Conservation (phyloP, 257 asterid genomes). For the Nemophila menziesii region DNA sequence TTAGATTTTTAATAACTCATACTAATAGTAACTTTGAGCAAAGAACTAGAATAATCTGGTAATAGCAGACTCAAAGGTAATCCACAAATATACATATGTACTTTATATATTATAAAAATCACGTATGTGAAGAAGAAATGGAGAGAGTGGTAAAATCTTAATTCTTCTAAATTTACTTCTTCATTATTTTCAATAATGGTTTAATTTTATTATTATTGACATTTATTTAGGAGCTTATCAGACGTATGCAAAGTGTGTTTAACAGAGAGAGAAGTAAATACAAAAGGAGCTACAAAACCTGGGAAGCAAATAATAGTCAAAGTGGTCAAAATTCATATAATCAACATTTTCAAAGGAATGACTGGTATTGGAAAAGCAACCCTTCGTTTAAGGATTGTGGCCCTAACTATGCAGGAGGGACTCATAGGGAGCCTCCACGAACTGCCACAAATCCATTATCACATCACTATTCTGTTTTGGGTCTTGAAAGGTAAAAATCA, state of each 20-base stretch:
- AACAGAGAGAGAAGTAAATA: conserved; percentile 73
- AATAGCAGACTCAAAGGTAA: no score
- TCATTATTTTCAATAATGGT: no score
- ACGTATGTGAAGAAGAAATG: conserved; percentile 97
- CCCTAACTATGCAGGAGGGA: conserved; percentile 19
- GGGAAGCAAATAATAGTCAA: no score
- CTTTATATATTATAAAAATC: no score
- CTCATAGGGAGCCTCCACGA: conserved; percentile 34
- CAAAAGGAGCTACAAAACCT: conserved; percentile 65
- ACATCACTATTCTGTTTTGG: conserved; percentile 77
- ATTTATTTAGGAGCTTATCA: conserved; percentile 60
- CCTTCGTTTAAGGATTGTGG: conserved; percentile 41
- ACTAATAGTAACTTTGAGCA: no score
- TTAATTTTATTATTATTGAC: conserved; percentile 13
- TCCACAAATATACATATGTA: no score
- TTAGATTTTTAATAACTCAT: no score
- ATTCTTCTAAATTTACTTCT: no score
- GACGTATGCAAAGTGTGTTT: conserved; percentile 89
- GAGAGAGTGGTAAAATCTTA: conserved; percentile 66
- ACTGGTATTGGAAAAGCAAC: conserved; percentile 90
- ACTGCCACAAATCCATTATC: conserved; percentile 44
- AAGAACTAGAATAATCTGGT: no score
- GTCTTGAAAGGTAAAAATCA: conserved; percentile 71
- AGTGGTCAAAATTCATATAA: conserved; percentile 49
- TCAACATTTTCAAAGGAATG: conserved; percentile 81